Evolutionary conservation across 225 moss, liverwort and hornwort species (phyloP).

Genomic region (Pseudoscleropodium purum): DNA sequence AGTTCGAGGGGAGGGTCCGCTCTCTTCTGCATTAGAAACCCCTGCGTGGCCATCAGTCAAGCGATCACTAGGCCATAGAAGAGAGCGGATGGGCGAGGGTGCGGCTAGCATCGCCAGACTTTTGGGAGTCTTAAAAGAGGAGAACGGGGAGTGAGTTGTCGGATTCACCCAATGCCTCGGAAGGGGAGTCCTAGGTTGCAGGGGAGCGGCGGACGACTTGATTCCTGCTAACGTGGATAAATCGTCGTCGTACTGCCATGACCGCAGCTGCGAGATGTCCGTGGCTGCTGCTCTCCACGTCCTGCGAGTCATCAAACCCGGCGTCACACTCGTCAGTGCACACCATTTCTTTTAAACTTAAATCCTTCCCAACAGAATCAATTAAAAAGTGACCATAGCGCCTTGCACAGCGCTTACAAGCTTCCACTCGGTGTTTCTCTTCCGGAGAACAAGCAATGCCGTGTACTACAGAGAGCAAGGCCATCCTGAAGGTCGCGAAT

Average conservation of each 20-base stretch:
- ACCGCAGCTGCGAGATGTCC: slow-evolving; percentile 58
- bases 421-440: background rate
- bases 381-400: background rate
- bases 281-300: slow-evolving; percentile 58
- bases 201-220: slow-evolving; percentile 66
- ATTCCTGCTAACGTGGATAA: slow-evolving; percentile 41
- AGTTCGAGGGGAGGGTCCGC: slow-evolving; percentile 65
- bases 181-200: slow-evolving; percentile 70
- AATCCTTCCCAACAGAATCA: background rate
- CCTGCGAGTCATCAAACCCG: slow-evolving; percentile 17
- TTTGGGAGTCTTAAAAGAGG: slow-evolving; percentile 69
- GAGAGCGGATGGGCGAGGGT: slow-evolving; percentile 47
- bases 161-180: slow-evolving; percentile 89
- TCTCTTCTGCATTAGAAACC: slow-evolving; percentile 31
- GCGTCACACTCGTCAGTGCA: background rate
- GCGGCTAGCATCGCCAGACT: slow-evolving; percentile 48
- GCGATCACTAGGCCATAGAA: slow-evolving; percentile 37
- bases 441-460: background rate
- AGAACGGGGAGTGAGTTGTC: slow-evolving; percentile 68
- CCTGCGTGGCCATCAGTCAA: slow-evolving; percentile 24
- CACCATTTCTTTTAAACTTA: background rate
- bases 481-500: background rate
- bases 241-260: slow-evolving; percentile 71
- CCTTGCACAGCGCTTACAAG: background rate
- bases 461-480: background rate